Evolutionary conservation across 1,284 basidiomycete genomes (phyloP), one percentile per base, ranked within the genome.

Genomic region (Fomitopsis betulina): DNA sequence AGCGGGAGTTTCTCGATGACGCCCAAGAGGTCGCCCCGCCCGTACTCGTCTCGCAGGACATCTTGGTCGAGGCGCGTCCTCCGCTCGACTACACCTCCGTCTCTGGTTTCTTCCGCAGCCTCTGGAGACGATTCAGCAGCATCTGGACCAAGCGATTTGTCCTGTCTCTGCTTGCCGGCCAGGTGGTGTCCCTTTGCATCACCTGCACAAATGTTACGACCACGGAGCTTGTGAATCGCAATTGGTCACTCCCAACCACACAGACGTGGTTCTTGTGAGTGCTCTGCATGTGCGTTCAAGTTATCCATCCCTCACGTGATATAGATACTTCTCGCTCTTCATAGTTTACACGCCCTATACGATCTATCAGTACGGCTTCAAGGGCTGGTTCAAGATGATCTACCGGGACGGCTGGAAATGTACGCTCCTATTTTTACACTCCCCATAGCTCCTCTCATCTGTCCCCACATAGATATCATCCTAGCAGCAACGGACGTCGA

Each of bases 191-290:
- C 53, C 69, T 94, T 55, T 93, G 91, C 70, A 93, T 94, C 58
- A 93, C 91, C 13, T 89, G 87, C 69, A 94, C 91, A 56, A 92
- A 87, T 67, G 87, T 93, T 30, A 87, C 87, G 42, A 93, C 91
- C 4, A 89, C 89, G 30, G 89, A 93, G 71, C 76, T 93, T 32
- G 81, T 86, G 19, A 76, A 64, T 25, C 74, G 89, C 57, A 84
- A 84, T 65, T 93, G 91, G 87, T 72, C 79, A 6, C 70, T 93
- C 53, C 84, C 92, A 15, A 91, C 89, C 6, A 92, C 91, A 0
- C 91, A 93, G 70, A 89, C 84, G 10, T 85, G 87, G 69, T 93
- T 93, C 75, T 70, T 91, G 89, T 92, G 68, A 70, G 86, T 79
- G 27, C 25, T 13, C 47, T 3, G 19, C 35, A 13, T 27, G n/a